Conservation (phyloP, 2,329 filamentous ascomycete genomes). For the Pyricularia sp. region DNA sequence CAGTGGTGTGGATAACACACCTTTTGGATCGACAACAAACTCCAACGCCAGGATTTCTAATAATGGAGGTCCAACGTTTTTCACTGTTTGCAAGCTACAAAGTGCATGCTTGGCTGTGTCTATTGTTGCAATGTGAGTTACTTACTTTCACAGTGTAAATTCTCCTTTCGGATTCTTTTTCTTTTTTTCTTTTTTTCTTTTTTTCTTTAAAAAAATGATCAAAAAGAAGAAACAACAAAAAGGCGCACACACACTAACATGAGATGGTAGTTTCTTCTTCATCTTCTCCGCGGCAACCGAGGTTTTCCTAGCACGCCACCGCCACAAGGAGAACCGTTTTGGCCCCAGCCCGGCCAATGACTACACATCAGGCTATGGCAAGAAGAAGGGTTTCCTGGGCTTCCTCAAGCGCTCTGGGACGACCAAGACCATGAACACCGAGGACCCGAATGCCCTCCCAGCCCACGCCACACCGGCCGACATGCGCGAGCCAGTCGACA, state of each 20-base stretch:
- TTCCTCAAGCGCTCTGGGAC: constrained; percentile 16
- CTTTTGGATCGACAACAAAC: constrained; percentile 53
- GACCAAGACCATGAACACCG: constrained; percentile 4
- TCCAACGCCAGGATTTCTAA: constrained; percentile 32
- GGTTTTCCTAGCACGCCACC: constrained; percentile 18
- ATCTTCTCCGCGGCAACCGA: constrained; percentile 16
- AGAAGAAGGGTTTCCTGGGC: constrained; percentile 19
- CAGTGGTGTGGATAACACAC: constrained; percentile 48
- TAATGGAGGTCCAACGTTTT: constrained; percentile 20
- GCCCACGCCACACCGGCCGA: constrained; percentile 18
- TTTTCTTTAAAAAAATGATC: too few relatives aligned
- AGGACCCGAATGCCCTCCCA: constrained; percentile 23
- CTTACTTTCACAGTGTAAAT: neutral
- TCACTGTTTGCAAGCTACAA: constrained; percentile 61
- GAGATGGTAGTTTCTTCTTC: constrained; percentile 21
- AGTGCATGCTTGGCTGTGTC: constrained; percentile 69
- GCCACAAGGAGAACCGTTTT: constrained; percentile 27
- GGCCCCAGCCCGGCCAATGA: constrained; percentile 30
- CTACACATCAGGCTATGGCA: constrained; percentile 27
- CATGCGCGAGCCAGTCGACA: constrained; percentile 10
- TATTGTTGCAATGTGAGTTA: constrained; percentile 61
- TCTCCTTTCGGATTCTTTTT: too few relatives aligned
- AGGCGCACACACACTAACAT: neutral
- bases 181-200: too few relatives aligned
- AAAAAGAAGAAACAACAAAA: neutral